Conservation (phyloP, 805 yeast species). For the Lachancea sp. region DNA sequence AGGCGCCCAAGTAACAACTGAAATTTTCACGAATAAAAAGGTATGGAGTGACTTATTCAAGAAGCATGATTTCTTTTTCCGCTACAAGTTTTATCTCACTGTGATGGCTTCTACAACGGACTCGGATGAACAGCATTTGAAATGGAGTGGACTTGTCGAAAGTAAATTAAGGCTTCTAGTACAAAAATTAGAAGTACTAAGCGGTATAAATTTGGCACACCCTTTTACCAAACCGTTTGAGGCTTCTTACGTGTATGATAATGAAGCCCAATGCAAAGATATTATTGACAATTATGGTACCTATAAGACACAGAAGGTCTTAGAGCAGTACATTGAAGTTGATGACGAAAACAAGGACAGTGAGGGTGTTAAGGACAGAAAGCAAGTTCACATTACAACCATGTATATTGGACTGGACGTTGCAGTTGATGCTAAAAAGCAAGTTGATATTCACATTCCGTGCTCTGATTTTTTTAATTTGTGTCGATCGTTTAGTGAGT, state of each 20-base stretch:
- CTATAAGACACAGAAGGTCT: constrained; percentile 43
- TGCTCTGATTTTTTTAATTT: constrained; percentile 82
- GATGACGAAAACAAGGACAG: constrained; percentile 35
- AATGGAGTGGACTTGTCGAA: constrained; percentile 92
- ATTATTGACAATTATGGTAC: constrained; percentile 62
- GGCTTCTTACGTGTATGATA: constrained; percentile 41
- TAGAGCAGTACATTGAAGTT: constrained; percentile 32
- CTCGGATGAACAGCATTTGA: constrained; percentile 71
- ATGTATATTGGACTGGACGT: constrained; percentile 72
- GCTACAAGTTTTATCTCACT: constrained; percentile 81
- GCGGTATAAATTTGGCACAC: constrained; percentile 77
- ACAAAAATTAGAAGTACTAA: constrained; percentile 70
- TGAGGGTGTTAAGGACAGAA: constrained; percentile 23
- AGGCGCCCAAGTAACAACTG: constrained; percentile 65
- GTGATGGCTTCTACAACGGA: constrained; percentile 72
- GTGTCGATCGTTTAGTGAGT: constrained; percentile 66
- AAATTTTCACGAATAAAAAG: constrained; percentile 55
- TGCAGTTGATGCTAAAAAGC: constrained; percentile 43
- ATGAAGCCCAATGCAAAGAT: constrained; percentile 49
- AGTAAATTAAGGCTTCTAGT: constrained; percentile 77
- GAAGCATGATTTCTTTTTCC: constrained; percentile 75
- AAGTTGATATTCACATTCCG: constrained; percentile 80
- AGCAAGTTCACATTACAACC: constrained; percentile 57
- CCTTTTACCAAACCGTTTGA: constrained; percentile 80
- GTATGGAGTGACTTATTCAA: constrained; percentile 71